phyloP scores from a whole-genome alignment of 2,329 filamentous ascomycete genomes.

The Plectosphaerella cucumerina region DNA sequence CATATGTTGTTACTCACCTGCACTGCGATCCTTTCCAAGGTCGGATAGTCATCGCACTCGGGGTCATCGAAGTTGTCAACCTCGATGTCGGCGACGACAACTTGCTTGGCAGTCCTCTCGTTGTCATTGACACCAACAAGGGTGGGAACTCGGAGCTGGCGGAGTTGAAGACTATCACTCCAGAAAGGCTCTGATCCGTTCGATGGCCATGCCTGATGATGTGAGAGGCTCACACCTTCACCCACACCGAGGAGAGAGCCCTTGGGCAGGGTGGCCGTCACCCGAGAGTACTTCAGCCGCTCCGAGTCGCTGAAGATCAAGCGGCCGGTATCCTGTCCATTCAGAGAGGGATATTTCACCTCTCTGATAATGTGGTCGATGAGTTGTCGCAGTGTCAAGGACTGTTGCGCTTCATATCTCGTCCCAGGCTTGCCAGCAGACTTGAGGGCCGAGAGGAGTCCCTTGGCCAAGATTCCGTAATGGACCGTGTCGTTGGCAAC shows the following conservation, averaged over 20 bases:
- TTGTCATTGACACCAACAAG: conserved; percentile 71
- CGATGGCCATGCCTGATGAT: conserved; percentile 13
- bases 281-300: conserved; percentile 40
- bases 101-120: conserved; percentile 63
- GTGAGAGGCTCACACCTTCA: conserved; percentile 46
- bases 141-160: conserved; percentile 58
- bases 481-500: conserved; percentile 69
- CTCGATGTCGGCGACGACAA: conserved; percentile 59
- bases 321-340: neutral
- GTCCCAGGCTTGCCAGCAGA: conserved; percentile 28
- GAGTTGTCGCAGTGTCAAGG: neutral
- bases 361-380: neutral
- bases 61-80: conserved; percentile 45
- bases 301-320: conserved; percentile 11
- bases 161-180: conserved; percentile 41
- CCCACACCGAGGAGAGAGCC: conserved; percentile 64
- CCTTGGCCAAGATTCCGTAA: conserved; percentile 68
- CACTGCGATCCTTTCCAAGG: conserved; percentile 56
- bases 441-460: conserved; percentile 39
- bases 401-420: neutral
- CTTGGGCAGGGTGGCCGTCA: conserved; percentile 60
- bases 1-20: conserved; percentile 44
- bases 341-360: conserved; percentile 2
- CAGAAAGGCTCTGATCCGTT: neutral
- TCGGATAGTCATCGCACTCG: conserved; percentile 45